These are phyloP conservation scores for Crithidia bombi DNA, from an alignment of 208 protist species.

Conservation along the genomic window DNA sequence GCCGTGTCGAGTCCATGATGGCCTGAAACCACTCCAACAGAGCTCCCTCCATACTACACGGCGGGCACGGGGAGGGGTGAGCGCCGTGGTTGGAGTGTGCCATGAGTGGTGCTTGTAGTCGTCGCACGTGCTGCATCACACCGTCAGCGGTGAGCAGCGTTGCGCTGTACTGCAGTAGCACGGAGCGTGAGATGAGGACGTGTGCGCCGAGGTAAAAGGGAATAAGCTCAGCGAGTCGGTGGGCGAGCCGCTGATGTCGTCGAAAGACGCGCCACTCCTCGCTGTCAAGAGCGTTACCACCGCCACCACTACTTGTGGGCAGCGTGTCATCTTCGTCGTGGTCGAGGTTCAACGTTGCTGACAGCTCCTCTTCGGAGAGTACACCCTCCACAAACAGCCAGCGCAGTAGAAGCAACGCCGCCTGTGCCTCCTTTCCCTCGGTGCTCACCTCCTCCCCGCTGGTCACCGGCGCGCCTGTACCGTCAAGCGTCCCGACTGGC, in stretches of 20 bases:
- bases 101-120: constrained; percentile 10
- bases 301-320: background rate
- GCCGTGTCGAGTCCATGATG: constrained; percentile 13
- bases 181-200: constrained; percentile 52
- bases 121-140: constrained; percentile 46
- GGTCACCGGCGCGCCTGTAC: background rate
- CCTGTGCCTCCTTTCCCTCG: constrained; percentile 28
- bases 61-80: background rate
- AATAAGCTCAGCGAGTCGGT: constrained; percentile 35
- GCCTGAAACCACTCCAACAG: constrained; percentile 38
- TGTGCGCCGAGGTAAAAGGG: constrained; percentile 74
- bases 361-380: constrained; percentile 32
- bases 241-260: constrained; percentile 33
- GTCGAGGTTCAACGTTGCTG: constrained; percentile 32
- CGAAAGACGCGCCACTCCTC: background rate
- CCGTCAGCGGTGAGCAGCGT: constrained; percentile 43
- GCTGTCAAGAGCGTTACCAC: background rate
- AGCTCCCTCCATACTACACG: constrained; percentile 28
- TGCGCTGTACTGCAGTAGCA: constrained; percentile 61
- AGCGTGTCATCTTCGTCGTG: background rate
- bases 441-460: background rate
- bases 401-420: constrained; percentile 45
- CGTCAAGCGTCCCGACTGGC: constrained; percentile 1
- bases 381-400: constrained; percentile 50
- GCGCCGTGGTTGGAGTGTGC: background rate